phyloP scores from a whole-genome alignment of 1,284 basidiomycete genomes.

The Fomes fomentarius region DNA sequence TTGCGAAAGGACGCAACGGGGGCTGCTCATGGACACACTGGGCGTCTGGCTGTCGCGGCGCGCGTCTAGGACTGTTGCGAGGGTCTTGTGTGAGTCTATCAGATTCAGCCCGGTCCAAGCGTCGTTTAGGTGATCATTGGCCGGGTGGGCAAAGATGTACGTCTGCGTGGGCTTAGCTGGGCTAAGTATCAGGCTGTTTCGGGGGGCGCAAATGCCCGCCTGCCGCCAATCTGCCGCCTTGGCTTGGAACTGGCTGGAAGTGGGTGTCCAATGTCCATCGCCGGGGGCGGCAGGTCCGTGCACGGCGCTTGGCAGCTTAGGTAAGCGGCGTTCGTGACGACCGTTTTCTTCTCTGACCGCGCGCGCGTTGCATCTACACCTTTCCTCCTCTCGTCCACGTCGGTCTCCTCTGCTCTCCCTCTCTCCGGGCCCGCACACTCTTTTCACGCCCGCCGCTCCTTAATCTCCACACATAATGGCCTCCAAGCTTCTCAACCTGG shows the following conservation, averaged over 20 bases:
- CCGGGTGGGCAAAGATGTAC: background rate
- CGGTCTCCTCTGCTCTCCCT: conserved; percentile 17
- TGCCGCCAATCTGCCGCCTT: background rate
- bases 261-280: too few relatives aligned
- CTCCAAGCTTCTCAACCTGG: conserved; percentile 55
- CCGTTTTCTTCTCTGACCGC: conserved; percentile 22
- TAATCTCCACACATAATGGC: conserved; percentile 46
- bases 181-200: background rate
- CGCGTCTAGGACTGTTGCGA: too few relatives aligned
- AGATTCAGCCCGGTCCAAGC: background rate
- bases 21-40: too few relatives aligned
- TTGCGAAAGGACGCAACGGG: too few relatives aligned
- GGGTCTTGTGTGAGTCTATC: too few relatives aligned
- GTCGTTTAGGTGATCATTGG: background rate
- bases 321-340: conserved; percentile 22
- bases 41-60: too few relatives aligned
- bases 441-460: conserved; percentile 32
- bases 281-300: conserved; percentile 21
- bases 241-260: too few relatives aligned
- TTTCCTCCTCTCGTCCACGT: conserved; percentile 19
- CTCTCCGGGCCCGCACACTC: conserved; percentile 36
- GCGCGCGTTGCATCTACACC: conserved; percentile 3
- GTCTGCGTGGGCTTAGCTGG: background rate
- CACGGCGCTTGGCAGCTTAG: conserved; percentile 26
- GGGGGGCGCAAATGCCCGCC: background rate